These are phyloP conservation scores for Candida ascalaphidarum DNA, from an alignment of 805 yeast genomes.

Conservation along the genomic window DNA sequence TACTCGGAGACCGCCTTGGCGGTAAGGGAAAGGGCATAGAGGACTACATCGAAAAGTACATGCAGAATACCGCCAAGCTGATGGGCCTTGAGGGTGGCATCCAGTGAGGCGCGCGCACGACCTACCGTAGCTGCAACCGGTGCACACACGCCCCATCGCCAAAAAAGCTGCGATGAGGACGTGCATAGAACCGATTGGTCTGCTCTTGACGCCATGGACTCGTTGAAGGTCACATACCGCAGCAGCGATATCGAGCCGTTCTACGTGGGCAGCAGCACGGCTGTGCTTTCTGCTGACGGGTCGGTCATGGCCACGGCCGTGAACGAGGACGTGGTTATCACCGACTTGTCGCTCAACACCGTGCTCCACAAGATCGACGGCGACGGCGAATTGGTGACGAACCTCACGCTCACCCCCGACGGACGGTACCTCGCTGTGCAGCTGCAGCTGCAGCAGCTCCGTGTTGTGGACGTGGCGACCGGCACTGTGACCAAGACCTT, in stretches of 20 bases:
- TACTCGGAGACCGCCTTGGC: constrained; percentile 23
- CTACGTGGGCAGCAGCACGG: constrained; percentile 78
- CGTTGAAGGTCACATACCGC: constrained; percentile 32
- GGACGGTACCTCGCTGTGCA: constrained; percentile 61
- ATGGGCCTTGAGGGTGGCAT: constrained; percentile 40
- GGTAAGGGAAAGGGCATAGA: constrained; percentile 31
- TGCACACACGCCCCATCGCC: no score
- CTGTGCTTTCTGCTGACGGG: constrained; percentile 57
- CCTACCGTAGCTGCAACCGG: no score
- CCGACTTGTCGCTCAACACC: constrained; percentile 53
- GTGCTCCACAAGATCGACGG: constrained; percentile 61
- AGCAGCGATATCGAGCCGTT: constrained; percentile 63
- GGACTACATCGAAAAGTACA: constrained; percentile 35
- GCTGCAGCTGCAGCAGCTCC: constrained; percentile 77
- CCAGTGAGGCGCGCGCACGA: no score
- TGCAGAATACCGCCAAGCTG: constrained; percentile 32
- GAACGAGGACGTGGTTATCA: constrained; percentile 65
- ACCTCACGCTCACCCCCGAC: constrained; percentile 69
- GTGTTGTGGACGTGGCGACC: constrained; percentile 46
- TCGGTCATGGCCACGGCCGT: constrained; percentile 68
- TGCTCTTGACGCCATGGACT: neutral
- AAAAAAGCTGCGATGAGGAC: no score
- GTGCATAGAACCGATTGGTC: no score
- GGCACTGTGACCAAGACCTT: constrained; percentile 37
- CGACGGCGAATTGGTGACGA: constrained; percentile 76